Conservation (phyloP, 106 monocot species). For the Allium fistulosum region DNA sequence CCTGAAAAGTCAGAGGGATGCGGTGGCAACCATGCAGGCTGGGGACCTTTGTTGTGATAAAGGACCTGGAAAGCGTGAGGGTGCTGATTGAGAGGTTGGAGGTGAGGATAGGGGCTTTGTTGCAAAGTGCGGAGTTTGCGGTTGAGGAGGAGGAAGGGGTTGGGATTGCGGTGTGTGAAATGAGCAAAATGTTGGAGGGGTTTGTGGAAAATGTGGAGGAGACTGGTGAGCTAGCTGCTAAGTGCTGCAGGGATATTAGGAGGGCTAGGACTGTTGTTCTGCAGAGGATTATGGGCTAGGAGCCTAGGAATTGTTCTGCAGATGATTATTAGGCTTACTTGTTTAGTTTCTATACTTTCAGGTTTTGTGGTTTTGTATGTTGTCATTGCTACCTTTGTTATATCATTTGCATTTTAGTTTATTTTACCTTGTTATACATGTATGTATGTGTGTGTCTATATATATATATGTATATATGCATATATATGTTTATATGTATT, state of each 20-base stretch:
- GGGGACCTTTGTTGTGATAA: constrained; percentile 30
- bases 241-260: constrained; percentile 38
- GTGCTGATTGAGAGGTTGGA: constrained; percentile 36
- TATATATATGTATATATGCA: too few relatives aligned
- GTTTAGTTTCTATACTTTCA: too few relatives aligned
- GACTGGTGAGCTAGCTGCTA: constrained; percentile 39
- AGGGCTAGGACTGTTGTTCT: constrained; percentile 44
- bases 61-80: constrained; percentile 49
- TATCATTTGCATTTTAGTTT: too few relatives aligned
- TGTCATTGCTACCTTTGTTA: too few relatives aligned
- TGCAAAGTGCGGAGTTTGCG: constrained; percentile 30
- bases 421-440: too few relatives aligned
- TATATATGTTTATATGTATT: too few relatives aligned
- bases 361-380: too few relatives aligned
- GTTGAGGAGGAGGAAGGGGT: constrained; percentile 25
- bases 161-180: constrained; percentile 30
- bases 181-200: constrained; percentile 22
- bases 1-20: constrained; percentile 26
- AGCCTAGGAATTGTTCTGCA: too few relatives aligned
- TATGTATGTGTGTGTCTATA: too few relatives aligned
- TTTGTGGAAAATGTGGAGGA: constrained; percentile 22
- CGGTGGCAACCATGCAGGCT: constrained; percentile 29
- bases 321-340: too few relatives aligned
- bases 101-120: constrained; percentile 22
- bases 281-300: constrained; percentile 29